Evolutionary conservation across 208 protist genomes (phyloP).

Genomic region (Trichomonas gallinae): DNA sequence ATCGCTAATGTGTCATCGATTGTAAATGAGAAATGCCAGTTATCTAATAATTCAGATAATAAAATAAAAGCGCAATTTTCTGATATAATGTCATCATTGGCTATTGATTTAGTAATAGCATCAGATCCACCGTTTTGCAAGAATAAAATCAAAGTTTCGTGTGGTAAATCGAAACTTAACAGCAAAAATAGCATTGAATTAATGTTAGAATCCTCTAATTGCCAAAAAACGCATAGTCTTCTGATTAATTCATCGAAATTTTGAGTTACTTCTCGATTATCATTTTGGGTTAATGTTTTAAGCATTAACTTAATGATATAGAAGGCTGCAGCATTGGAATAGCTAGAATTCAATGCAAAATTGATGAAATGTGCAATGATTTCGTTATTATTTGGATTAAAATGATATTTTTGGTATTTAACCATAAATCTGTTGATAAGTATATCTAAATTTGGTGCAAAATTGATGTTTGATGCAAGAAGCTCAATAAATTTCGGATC

Average conservation of each 20-base stretch:
- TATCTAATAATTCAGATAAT: background rate
- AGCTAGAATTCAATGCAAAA: background rate
- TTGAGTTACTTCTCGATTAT: background rate
- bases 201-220: background rate
- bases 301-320: background rate
- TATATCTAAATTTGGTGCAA: background rate
- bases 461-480: background rate
- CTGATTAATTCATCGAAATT: background rate
- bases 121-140: background rate
- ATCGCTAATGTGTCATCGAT: background rate
- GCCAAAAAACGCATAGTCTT: background rate
- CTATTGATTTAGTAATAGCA: background rate
- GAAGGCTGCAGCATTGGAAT: background rate
- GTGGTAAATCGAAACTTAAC: background rate
- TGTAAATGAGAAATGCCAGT: background rate
- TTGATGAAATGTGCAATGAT: background rate
- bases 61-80: background rate
- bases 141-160: background rate
- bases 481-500: background rate
- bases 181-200: background rate
- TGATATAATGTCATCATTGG: background rate
- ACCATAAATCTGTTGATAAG: background rate
- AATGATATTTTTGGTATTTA: background rate
- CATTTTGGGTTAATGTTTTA: background rate
- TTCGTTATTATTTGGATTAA: background rate